Base-by-base conservation (phyloP, 768 basidiomycete genomes). In the Lentinula lateritia region DNA sequence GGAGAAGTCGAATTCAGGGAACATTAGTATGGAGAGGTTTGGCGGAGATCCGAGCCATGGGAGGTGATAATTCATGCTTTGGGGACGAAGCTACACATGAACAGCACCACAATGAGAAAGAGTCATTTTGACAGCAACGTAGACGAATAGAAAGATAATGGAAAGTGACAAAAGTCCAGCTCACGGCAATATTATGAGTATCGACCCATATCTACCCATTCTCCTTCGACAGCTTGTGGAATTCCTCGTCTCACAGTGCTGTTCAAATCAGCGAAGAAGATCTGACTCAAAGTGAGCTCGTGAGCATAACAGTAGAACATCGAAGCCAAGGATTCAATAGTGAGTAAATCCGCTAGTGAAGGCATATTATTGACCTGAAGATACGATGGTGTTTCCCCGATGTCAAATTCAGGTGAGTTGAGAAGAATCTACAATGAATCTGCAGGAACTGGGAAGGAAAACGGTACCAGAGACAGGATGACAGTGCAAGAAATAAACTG, bases 241-340 rank as follows among this genome's bases (percentile, higher is more conserved):
- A 85, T 65, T 92, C 84, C 60, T 86, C 75, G 61, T 92, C 87
- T 2, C 1, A 20, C 13, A 23, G 59, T 76, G 72, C 6, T 60
- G n/a, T 60, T 60, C 6, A 69, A 59, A 38, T 79, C 74, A 16
- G 71, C 68, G 57, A 93, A 81, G 9, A 78, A 81, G 9, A 78
- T 75, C 36, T 69, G 67, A 68, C 85, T 87, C n/a, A 88, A 65
- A 65, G 83, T 78, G 1, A 86, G 75, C 67, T 92, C 91, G 6
- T 91, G 81, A 5, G 90, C 88, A 69, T 93, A 93, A 0, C 88
- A 85, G 70, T 86, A 92, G 78, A 92, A 94, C 55, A 94, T 93
- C 43, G 90, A 93, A 8, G 84, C 82, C 0, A 84, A 82, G 1
- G 83, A 67, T 66, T 92, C 86, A 68, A 93, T 85, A 10, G 92